phyloP scores from a whole-genome alignment of 2,329 filamentous ascomycete species.

The Epichloe sp. region DNA sequence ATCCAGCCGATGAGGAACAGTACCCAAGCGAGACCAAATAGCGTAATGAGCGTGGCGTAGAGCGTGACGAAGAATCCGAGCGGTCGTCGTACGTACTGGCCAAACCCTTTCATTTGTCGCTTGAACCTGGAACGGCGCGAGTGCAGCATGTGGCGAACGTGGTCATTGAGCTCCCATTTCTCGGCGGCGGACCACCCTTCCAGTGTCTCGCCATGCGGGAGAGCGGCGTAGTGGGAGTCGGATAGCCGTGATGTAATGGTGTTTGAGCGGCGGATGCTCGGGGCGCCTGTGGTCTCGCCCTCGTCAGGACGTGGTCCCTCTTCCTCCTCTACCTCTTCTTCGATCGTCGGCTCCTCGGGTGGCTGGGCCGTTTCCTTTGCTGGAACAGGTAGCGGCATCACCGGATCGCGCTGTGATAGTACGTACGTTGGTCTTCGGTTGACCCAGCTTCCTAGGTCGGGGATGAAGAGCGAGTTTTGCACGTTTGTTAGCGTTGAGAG shows the following conservation, averaged over 20 bases:
- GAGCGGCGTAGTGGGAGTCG: slow-evolving; percentile 62
- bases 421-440: slow-evolving; percentile 72
- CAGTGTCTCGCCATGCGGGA: slow-evolving; percentile 60
- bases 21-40: slow-evolving; percentile 80
- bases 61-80: slow-evolving; percentile 74
- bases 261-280: slow-evolving; percentile 24
- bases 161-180: slow-evolving; percentile 66
- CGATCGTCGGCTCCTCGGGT: slow-evolving; percentile 8
- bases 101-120: slow-evolving; percentile 65
- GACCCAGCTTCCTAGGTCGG: slow-evolving; percentile 60
- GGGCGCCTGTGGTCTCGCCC: slow-evolving; percentile 10
- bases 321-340: not conserved
- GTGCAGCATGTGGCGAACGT: slow-evolving; percentile 79
- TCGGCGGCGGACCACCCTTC: slow-evolving; percentile 66
- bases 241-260: slow-evolving; percentile 57
- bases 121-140: slow-evolving; percentile 70
- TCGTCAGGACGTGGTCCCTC: slow-evolving; percentile 7
- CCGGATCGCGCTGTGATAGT: slow-evolving; percentile 34
- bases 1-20: slow-evolving; percentile 88
- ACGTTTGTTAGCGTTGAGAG: slow-evolving; percentile 78
- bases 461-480: slow-evolving; percentile 79
- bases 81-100: slow-evolving; percentile 62
- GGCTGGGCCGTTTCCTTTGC: not conserved
- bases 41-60: slow-evolving; percentile 69
- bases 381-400: not conserved